Percentiles rank a stretch among this genome's conserved stretches.
Conservation (phyloP, 1,284 basidiomycete species). For the Sphaerobolus stellatus region DNA sequence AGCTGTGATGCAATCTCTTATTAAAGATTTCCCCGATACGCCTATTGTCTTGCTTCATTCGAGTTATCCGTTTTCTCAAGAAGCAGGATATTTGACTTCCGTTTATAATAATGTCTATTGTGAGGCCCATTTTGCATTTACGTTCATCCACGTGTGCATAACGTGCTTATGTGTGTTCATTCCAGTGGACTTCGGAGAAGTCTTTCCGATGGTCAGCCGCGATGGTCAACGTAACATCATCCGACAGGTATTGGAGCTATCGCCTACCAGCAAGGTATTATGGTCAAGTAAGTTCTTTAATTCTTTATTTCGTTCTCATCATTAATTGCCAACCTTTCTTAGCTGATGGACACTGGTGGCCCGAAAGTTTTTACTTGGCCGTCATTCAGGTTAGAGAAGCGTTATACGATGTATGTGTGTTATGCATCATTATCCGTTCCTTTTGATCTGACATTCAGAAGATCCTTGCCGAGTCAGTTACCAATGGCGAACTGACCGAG, state of each 20-base stretch:
- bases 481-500: slow-evolving; percentile 46
- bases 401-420: slow-evolving; percentile 50
- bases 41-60: slow-evolving; percentile 69
- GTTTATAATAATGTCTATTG: slow-evolving; percentile 68
- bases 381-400: slow-evolving; percentile 60
- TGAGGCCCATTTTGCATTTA: slow-evolving; percentile 10
- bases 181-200: slow-evolving; percentile 69
- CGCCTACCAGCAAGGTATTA: slow-evolving; percentile 72
- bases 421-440: not conserved
- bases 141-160: not conserved
- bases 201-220: slow-evolving; percentile 67
- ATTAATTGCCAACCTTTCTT: not conserved
- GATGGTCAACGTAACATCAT: slow-evolving; percentile 60
- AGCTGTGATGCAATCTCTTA: slow-evolving; percentile 62
- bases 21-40: slow-evolving; percentile 59
- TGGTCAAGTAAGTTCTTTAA: slow-evolving; percentile 63
- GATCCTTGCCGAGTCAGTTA: slow-evolving; percentile 51
- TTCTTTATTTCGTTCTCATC: slow-evolving; percentile 3
- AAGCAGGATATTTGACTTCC: slow-evolving; percentile 70
- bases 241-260: slow-evolving; percentile 63
- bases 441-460: slow-evolving; percentile 22
- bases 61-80: slow-evolving; percentile 70
- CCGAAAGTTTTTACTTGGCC: slow-evolving; percentile 71
- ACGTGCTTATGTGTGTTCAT: not conserved
- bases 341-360: slow-evolving; percentile 80